phyloP scores from a whole-genome alignment of 1,284 basidiomycete genomes.

The Cryptococcus deneoformans region DNA sequence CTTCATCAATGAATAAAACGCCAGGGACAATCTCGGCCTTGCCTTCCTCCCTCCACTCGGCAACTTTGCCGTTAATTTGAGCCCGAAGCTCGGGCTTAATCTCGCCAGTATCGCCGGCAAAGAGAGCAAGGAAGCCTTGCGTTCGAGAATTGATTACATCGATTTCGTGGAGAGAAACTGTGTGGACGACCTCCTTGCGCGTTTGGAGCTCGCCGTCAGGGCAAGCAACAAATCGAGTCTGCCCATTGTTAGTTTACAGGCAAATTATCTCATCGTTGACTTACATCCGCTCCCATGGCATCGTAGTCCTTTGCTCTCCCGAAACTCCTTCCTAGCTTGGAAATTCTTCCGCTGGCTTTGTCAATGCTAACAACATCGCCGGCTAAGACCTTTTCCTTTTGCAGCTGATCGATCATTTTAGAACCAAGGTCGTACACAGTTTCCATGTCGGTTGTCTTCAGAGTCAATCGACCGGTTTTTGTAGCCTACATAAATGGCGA shows the following conservation, averaged over 20 bases:
- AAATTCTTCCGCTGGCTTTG: conserved; percentile 95
- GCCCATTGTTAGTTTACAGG: conserved; percentile 1
- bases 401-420: conserved; percentile 98
- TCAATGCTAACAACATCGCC: conserved; percentile 97
- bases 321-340: conserved; percentile 93
- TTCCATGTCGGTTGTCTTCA: conserved; percentile 99
- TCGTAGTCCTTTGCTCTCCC: conserved; percentile 96
- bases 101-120: conserved; percentile 87
- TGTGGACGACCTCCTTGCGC: conserved; percentile 94
- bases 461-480: conserved; percentile 95
- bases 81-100: conserved; percentile 96
- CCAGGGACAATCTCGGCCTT: conserved; percentile 98
- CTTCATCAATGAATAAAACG: conserved; percentile 90
- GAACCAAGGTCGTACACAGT: conserved; percentile 98
- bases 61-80: conserved; percentile 95
- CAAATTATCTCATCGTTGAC: conserved; percentile 41
- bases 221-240: conserved; percentile 98
- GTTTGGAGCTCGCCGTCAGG: conserved; percentile 98
- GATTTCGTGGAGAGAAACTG: conserved; percentile 96
- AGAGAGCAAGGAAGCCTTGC: conserved; percentile 71
- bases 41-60: conserved; percentile 97
- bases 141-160: conserved; percentile 99
- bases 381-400: conserved; percentile 95
- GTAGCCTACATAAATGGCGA: conserved; percentile 63
- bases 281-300: conserved; percentile 95